Base-by-base conservation (phyloP, 192 early-diverging fungal species). In the Umbelopsis isabellina region DNA sequence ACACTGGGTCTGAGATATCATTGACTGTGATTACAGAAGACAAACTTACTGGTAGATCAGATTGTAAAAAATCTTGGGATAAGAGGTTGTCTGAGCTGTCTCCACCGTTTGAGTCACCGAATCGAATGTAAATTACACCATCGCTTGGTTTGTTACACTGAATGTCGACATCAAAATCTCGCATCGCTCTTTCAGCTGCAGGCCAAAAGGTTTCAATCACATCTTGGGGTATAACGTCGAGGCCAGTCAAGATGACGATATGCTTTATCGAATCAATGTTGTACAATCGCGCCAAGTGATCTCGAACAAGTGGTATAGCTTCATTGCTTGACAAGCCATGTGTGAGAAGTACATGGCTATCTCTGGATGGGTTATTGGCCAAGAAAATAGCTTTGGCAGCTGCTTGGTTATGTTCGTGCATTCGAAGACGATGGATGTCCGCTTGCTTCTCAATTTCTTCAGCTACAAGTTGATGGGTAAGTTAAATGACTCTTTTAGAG, bases 181-280 rank as follows among this genome's bases (percentile, higher is more conserved):
- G 55, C 55, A 61, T 61, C 1, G 55, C 55, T 61, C 55, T 11
- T 35, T 61, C 55, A 3, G 55, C 55, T 30, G 55, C 55, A 0
- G 55, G 30, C 55, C 55, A 61, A 16, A 61, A 61, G 55, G 23
- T 18, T 2, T 61, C 23, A 30, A 61, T 61, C 2, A 61, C 15
- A 12, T 61, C 55, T 35, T 61, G 55, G 12, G 55, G 11, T 27
- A 61, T 27, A 25, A 15, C 7, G 5, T 61, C 55, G 18, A 61
- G 55, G 9, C 55, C 55, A 18, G 55, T 61, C 27, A 61, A 35
- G 27, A 61, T 61, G 15, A 61, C 55, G 4, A 61, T 61, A 18
- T 61, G 55, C 33, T 61, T 61, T 27, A 61, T 61, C 12, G 55
- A 61, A n/a, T 61, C 55, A 35, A 61, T 61, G 18, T 61, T 61